A percentile compares a stretch with the other conserved stretches of the same genome.
Conservation (phyloP, 495 filamentous ascomycete species). For the Xylaria nigripes region DNA sequence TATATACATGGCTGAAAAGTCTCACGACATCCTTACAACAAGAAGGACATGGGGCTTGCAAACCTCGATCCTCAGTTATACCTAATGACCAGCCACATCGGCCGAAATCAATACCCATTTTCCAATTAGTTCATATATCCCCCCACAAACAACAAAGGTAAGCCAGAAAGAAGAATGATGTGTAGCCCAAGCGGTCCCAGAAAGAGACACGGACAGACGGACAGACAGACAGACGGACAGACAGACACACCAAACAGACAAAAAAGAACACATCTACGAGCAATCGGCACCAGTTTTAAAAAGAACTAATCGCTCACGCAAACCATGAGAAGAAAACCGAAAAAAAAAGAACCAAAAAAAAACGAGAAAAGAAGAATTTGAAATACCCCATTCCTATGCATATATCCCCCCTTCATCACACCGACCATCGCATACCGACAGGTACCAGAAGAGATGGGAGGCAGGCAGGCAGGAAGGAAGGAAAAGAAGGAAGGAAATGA, state of each 20-base stretch:
- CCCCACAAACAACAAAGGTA: not conserved
- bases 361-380: not conserved
- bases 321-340: not conserved
- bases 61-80: not conserved
- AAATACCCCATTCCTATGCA: not conserved
- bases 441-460: not conserved
- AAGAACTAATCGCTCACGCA: conserved; percentile 15
- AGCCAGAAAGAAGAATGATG: not conserved
- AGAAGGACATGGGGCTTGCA: not conserved
- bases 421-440: not conserved
- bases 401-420: not conserved
- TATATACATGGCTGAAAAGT: conserved; percentile 1
- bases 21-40: conserved; percentile 3
- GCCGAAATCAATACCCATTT: too few species aligned
- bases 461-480: not conserved
- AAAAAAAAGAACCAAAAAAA: not conserved
- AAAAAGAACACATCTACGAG: conserved; percentile 2
- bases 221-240: too few species aligned
- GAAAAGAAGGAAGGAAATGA: not conserved
- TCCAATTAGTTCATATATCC: not conserved
- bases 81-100: conserved; percentile 1
- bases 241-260: not conserved
- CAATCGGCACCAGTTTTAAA: conserved; percentile 4
- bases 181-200: not conserved
- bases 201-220: too few species aligned